phyloP scores from a whole-genome alignment of 768 basidiomycete genomes.

The Gymnopilus dilepis region DNA sequence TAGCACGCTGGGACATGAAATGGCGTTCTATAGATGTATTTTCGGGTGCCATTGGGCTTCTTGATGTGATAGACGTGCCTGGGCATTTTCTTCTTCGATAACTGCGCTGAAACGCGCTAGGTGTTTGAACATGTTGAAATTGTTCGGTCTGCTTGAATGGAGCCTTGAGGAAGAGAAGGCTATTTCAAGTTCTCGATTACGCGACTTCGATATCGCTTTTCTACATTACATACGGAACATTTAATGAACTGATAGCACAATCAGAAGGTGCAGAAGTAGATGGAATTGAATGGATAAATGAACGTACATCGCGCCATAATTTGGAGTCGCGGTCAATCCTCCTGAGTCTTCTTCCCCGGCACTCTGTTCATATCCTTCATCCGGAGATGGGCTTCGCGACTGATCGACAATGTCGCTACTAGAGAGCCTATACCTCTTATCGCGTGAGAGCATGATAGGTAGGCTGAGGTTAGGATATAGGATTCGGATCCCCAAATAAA shows the following conservation, averaged over 20 bases:
- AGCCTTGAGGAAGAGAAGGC: not conserved
- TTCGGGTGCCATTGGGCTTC: constrained; percentile 16
- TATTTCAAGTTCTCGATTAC: not conserved
- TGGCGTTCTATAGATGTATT: not conserved
- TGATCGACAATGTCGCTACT: constrained; percentile 7
- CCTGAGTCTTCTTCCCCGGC: not conserved
- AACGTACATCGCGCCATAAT: not conserved
- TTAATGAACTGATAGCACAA: not conserved
- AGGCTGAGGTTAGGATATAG: not conserved
- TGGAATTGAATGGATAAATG: not conserved
- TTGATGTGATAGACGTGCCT: constrained; percentile 11
- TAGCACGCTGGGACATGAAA: constrained; percentile 15
- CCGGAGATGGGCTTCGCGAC: not conserved
- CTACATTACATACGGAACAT: not conserved
- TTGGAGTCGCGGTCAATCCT: not conserved
- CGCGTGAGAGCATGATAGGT: constrained; percentile 19
- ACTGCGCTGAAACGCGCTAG: not conserved
- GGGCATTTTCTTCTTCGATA: not conserved
- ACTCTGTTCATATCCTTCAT: not conserved
- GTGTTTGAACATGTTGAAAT: not conserved
- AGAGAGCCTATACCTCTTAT: constrained; percentile 19
- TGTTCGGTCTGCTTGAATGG: not conserved
- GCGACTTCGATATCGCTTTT: not conserved
- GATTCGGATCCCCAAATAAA: no score
- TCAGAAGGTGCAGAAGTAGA: not conserved